Conservation (phyloP, 805 yeast species). For the Lachancea quebecensis region DNA sequence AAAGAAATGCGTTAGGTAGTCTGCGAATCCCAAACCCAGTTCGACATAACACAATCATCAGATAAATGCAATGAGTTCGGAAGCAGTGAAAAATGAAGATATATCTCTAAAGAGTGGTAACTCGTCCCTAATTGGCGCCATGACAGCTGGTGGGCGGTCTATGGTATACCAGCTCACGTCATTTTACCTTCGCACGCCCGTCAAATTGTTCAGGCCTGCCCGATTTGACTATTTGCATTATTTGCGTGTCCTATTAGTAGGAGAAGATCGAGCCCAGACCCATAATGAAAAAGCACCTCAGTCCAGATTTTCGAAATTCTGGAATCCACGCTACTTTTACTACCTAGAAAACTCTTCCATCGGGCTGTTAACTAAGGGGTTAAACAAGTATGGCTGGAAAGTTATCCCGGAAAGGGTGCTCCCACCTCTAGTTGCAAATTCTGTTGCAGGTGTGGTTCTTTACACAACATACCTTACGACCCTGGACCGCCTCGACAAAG, state of each 20-base stretch:
- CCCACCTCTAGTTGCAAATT: conserved; percentile 85
- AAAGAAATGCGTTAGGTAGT: too few species aligned
- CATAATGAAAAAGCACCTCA: neutral
- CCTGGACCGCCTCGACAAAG: conserved; percentile 25
- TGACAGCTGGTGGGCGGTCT: conserved; percentile 84
- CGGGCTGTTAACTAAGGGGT: conserved; percentile 65
- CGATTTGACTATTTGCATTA: conserved; percentile 79
- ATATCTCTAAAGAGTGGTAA: conserved; percentile 8
- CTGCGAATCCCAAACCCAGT: too few species aligned
- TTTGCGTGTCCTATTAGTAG: conserved; percentile 44
- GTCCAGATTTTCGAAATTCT: conserved; percentile 2
- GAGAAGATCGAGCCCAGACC: conserved; percentile 10
- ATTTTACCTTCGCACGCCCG: conserved; percentile 71
- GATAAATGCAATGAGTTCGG: neutral
- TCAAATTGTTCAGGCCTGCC: conserved; percentile 84
- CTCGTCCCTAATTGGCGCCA: conserved; percentile 60
- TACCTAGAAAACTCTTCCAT: conserved; percentile 69
- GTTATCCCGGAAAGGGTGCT: conserved; percentile 72
- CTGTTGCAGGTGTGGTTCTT: conserved; percentile 79
- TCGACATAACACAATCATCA: neutral
- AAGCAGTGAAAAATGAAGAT: neutral
- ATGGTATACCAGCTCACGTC: conserved; percentile 70
- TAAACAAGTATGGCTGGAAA: conserved; percentile 74
- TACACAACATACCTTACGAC: conserved; percentile 73
- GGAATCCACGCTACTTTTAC: conserved; percentile 18